Evolutionary conservation across 2,329 filamentous ascomycete species (phyloP).

Genomic region (Curvularia lunata): DNA sequence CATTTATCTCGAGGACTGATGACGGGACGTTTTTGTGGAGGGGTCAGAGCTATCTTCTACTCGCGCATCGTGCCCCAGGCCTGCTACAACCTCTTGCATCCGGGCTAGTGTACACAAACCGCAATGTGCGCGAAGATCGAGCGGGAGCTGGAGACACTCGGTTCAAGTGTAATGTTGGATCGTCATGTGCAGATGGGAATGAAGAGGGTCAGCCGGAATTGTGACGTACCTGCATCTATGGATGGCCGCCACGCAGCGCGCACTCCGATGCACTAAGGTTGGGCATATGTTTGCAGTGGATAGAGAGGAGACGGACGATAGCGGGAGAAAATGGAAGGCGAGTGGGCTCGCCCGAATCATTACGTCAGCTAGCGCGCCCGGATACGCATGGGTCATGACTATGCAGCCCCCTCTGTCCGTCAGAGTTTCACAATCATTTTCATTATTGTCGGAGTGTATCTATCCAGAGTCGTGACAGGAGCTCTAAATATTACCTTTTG

Average conservation of each 20-base stretch:
- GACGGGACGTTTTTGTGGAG: not conserved
- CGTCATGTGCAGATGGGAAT: conserved; percentile 11
- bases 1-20: not conserved
- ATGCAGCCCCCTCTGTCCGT: not conserved
- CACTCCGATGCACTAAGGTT: not conserved
- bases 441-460: too few relatives aligned
- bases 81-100: conserved; percentile 5
- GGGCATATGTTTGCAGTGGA: not conserved
- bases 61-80: conserved; percentile 20
- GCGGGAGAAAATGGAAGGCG: not conserved
- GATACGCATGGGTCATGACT: not conserved
- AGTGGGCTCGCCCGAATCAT: conserved; percentile 8
- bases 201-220: not conserved
- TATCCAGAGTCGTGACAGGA: too few relatives aligned
- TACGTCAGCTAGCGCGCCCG: conserved; percentile 12
- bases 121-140: conserved; percentile 5
- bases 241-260: too few relatives aligned
- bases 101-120: conserved; percentile 22
- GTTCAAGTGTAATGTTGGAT: conserved; percentile 26
- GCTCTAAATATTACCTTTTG: too few relatives aligned
- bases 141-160: conserved; percentile 9
- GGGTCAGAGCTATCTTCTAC: conserved; percentile 25
- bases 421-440: not conserved
- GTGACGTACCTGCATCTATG: conserved; percentile 3
- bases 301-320: not conserved